Evolutionary conservation across 768 basidiomycete genomes (phyloP).

Genomic region (Mycena vitilis): DNA sequence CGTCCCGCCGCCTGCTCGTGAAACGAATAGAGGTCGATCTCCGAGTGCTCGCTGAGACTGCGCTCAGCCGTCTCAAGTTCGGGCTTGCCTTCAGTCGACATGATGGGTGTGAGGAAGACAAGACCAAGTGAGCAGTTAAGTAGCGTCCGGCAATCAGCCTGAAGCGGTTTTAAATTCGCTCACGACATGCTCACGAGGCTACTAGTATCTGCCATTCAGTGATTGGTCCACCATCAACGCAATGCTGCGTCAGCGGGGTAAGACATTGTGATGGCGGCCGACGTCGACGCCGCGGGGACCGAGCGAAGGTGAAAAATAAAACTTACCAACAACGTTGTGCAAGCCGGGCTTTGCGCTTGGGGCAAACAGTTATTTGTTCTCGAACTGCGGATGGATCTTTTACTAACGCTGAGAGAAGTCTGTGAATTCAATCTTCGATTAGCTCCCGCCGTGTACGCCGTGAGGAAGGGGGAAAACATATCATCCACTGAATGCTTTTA

Average conservation of each 20-base stretch:
- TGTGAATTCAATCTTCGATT: no score
- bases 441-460: no score
- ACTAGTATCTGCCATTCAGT: no score
- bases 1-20: constrained; percentile 67
- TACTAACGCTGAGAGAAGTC: no score
- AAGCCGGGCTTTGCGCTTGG: no score
- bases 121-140: no score
- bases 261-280: not conserved
- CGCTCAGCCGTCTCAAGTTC: constrained; percentile 25
- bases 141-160: no score
- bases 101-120: constrained; percentile 11
- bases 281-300: no score
- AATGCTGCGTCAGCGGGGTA: not conserved
- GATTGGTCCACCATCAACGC: not conserved
- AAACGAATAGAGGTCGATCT: constrained; percentile 49
- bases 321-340: no score
- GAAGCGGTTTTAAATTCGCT: not conserved
- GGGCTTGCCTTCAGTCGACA: constrained; percentile 27
- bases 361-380: no score
- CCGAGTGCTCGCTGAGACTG: constrained; percentile 37
- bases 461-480: not conserved
- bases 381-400: no score
- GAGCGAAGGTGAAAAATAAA: no score
- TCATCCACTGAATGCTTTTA: not conserved
- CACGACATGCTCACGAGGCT: constrained; percentile 1